phyloP scores from a whole-genome alignment of 73 alveolate species.

The Blepharisma stoltei region DNA sequence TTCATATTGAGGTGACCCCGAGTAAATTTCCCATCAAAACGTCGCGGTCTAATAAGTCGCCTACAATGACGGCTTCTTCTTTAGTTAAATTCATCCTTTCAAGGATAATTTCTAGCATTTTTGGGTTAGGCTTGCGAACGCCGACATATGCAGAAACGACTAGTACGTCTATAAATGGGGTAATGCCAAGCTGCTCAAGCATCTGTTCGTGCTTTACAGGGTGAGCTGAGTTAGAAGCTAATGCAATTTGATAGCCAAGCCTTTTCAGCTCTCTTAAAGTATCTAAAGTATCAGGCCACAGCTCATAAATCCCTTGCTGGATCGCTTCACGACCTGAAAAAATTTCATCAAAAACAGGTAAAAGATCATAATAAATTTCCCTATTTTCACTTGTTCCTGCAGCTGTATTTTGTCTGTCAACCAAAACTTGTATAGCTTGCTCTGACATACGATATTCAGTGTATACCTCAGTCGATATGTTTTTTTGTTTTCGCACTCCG shows the following conservation, averaged over 20 bases:
- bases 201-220: conserved; percentile 32
- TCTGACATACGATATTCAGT: conserved; percentile 16
- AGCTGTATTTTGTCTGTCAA: background rate
- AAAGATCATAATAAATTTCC: background rate
- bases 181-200: conserved; percentile 12
- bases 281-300: conserved; percentile 28
- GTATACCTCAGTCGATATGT: conserved; percentile 17
- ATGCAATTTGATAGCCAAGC: background rate
- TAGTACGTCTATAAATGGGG: background rate
- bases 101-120: conserved; percentile 14
- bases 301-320: conserved; percentile 23
- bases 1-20: conserved; percentile 3
- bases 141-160: conserved; percentile 26
- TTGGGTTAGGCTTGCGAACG: conserved; percentile 29
- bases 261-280: background rate
- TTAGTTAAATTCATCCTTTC: background rate
- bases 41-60: conserved; percentile 28
- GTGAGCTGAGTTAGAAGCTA: conserved; percentile 32
- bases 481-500: background rate
- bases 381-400: background rate
- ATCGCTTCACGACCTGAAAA: background rate
- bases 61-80: conserved; percentile 31
- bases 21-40: conserved; percentile 17
- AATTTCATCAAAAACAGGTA: background rate
- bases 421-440: conserved; percentile 8